Evolutionary conservation across 2,329 filamentous ascomycete genomes (phyloP).

Genomic region (Lachnellula willkommii): DNA sequence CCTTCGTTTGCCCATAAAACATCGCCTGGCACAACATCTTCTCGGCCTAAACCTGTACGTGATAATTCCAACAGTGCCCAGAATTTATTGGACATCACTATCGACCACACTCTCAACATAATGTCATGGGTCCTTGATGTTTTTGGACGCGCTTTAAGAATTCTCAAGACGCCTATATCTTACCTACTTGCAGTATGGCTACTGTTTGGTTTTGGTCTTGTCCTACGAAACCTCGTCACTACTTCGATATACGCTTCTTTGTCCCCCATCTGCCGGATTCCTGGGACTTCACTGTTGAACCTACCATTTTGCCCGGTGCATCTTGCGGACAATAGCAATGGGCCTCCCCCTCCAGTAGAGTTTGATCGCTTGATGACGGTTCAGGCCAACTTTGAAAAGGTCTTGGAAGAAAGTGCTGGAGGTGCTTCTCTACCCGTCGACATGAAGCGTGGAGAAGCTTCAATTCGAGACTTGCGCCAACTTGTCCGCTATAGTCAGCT

Average conservation of each 20-base stretch:
- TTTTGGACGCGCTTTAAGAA: constrained; percentile 52
- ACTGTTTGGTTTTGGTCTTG: constrained; percentile 51
- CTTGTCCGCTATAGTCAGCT: constrained; percentile 67
- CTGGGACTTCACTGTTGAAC: constrained; percentile 55
- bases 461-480: constrained; percentile 67
- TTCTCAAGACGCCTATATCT: constrained; percentile 60
- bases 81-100: constrained; percentile 19
- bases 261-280: constrained; percentile 65
- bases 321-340: constrained; percentile 21
- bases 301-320: constrained; percentile 56
- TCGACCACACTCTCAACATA: constrained; percentile 19
- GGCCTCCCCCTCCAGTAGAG: constrained; percentile 38
- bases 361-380: constrained; percentile 71
- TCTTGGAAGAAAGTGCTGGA: constrained; percentile 62
- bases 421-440: constrained; percentile 66
- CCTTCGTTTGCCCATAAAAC: not conserved
- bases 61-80: constrained; percentile 4
- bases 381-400: constrained; percentile 70
- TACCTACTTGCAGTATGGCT: constrained; percentile 57
- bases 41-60: not conserved
- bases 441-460: constrained; percentile 72
- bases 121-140: constrained; percentile 50
- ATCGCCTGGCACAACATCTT: not conserved
- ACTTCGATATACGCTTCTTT: constrained; percentile 56
- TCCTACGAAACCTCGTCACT: constrained; percentile 58